Evolutionary conservation across 306 rosid genomes (phyloP), one percentile per base, ranked within the genome.

Genomic region (Quercus alba): DNA sequence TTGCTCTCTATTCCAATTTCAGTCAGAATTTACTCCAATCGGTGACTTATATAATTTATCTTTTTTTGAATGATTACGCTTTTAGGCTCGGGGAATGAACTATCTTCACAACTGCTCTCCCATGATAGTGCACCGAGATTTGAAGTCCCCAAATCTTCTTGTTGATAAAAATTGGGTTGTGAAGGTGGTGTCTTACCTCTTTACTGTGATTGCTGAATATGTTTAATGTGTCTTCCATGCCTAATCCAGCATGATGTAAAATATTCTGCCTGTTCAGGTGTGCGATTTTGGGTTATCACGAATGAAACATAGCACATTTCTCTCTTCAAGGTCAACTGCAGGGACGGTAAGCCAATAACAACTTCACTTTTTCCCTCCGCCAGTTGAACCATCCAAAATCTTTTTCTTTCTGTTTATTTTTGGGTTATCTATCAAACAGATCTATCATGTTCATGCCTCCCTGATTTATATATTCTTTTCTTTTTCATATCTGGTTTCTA

Each of bases 11-110:
- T 76, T 73, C 78, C 56, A 74, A 68, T 80, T 72, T 59, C 71
- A 10, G 49, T 77, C 56, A 25, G 56, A 81, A 57, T 57, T 78
- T 66, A 3, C 31, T 79, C 66, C 71, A 66, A 72, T 72, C 31
- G 17, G 8, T 62, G 75, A 41, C 73, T 78, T 78, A 69, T 44
- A 71, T 77, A 71, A 71, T 33, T 46, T 59, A 18, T 76, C 28
- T 69, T 70, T 80, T 80, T 81, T 74, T 79, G 79, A 80, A 71
- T 82, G 30, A 80, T 56, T 63, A 49, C 58, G 56, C 38, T 38
- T 80, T 81, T 90, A 94, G 98, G 97, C 98, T 70, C 88, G 97
- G 76, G 97, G 98, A 84, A 94, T 94, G 98, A 94, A 92, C 81
- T 94, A 94, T 82, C 87, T 94, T 92, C 98, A 92, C 84, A 94